phyloP scores from a whole-genome alignment of 495 filamentous ascomycete genomes.

The Penicillium steckii region DNA sequence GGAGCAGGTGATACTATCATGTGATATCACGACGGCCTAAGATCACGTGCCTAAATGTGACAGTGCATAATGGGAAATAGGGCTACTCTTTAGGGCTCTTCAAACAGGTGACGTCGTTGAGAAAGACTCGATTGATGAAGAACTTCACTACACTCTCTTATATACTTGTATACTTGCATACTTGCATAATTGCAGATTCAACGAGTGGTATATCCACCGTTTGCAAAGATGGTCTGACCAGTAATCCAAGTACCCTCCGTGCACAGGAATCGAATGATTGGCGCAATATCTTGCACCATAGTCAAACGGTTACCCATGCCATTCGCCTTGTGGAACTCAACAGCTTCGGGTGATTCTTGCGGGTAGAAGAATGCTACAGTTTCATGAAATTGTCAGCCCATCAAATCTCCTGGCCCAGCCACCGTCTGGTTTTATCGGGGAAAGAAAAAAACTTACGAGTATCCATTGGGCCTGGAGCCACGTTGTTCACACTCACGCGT shows the following conservation, averaged over 20 bases:
- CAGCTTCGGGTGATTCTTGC: conserved; percentile 33
- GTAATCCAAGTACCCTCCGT: conserved; percentile 38
- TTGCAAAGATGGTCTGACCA: conserved; percentile 43
- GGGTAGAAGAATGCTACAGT: conserved; percentile 36
- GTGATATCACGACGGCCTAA: no score
- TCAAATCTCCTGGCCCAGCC: background rate
- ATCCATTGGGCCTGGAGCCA: conserved; percentile 42
- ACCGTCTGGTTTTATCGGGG: background rate
- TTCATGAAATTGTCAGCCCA: background rate
- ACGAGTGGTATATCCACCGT: conserved; percentile 39
- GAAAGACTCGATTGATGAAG: background rate
- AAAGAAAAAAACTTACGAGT: conserved; percentile 30
- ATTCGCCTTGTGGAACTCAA: conserved; percentile 32
- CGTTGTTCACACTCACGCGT: conserved; percentile 34
- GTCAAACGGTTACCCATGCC: conserved; percentile 35
- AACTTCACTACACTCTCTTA: background rate
- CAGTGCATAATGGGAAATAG: conserved; percentile 2
- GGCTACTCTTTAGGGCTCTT: background rate
- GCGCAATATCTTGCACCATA: conserved; percentile 34
- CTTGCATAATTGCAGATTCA: no score
- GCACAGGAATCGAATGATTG: conserved; percentile 36
- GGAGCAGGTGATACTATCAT: no score
- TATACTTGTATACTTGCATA: background rate
- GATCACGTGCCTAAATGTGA: no score
- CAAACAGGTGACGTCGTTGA: background rate